Evolutionary conservation across 306 rosid genomes (phyloP).

Genomic region (Vigna unguiculata): DNA sequence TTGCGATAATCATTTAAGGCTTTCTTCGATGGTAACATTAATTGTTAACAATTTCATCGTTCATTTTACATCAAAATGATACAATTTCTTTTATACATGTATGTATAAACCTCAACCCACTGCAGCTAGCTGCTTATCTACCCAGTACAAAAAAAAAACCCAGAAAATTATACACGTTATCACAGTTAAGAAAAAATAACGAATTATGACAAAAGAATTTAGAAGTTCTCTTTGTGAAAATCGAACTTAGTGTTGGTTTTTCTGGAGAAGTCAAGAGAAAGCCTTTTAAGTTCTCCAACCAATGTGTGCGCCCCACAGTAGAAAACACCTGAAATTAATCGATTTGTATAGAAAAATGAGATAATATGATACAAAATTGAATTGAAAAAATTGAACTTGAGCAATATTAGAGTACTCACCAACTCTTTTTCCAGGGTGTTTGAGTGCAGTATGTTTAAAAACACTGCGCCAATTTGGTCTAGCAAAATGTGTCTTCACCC

Average conservation of each 20-base stretch:
- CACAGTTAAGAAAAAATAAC: constrained; percentile 34
- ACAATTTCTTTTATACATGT: constrained; percentile 26
- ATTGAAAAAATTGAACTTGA: background rate
- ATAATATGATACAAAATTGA: background rate
- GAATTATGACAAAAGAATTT: constrained; percentile 17
- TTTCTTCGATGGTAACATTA: background rate
- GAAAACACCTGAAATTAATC: constrained; percentile 77
- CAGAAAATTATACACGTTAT: constrained; percentile 43
- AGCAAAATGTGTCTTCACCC: constrained; percentile 86
- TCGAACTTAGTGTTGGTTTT: constrained; percentile 84
- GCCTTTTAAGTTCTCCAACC: constrained; percentile 73
- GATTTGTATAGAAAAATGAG: constrained; percentile 1
- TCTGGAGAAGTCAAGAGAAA: constrained; percentile 76
- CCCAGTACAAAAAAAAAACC: background rate
- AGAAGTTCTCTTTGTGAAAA: constrained; percentile 89
- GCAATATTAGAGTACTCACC: constrained; percentile 61
- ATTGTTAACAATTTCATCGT: background rate
- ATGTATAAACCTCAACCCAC: constrained; percentile 3
- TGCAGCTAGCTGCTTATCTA: constrained; percentile 18
- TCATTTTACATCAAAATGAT: constrained; percentile 4
- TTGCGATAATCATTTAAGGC: background rate
- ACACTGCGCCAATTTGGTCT: constrained; percentile 87
- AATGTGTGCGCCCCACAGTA: constrained; percentile 78
- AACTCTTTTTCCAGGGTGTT: constrained; percentile 69
- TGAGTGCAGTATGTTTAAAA: constrained; percentile 66